Evolutionary conservation across 352 stramenopile species (phyloP).

Genomic region (Pythium aristosporum): DNA sequence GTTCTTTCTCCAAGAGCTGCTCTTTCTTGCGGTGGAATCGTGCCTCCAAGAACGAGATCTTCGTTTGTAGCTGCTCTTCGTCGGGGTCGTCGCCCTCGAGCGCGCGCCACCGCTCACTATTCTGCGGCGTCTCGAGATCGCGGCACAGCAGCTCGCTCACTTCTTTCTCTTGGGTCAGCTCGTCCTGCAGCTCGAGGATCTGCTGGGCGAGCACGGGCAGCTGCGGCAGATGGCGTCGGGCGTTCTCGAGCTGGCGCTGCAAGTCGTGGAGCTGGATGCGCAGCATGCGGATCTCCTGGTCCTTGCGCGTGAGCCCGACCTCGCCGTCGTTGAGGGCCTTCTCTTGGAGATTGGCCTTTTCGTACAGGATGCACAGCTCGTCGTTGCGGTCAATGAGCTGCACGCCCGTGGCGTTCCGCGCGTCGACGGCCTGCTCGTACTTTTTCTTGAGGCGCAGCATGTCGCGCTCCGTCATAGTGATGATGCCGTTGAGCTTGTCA

Average conservation of each 20-base stretch:
- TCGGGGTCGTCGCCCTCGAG: slow-evolving; percentile 90
- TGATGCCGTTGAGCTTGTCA: slow-evolving; percentile 94
- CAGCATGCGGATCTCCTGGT: slow-evolving; percentile 83
- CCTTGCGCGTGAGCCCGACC: slow-evolving; percentile 71
- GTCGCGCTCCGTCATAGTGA: slow-evolving; percentile 89
- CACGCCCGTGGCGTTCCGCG: slow-evolving; percentile 86
- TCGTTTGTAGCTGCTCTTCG: slow-evolving; percentile 83
- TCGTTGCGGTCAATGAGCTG: slow-evolving; percentile 95
- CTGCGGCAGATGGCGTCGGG: slow-evolving; percentile 67
- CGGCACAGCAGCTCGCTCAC: slow-evolving; percentile 88
- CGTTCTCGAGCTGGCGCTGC: slow-evolving; percentile 72
- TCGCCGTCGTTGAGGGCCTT: slow-evolving; percentile 81
- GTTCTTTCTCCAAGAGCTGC: slow-evolving; percentile 92
- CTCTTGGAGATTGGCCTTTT: slow-evolving; percentile 91
- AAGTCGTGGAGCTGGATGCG: slow-evolving; percentile 71
- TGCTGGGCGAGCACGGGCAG: slow-evolving; percentile 79
- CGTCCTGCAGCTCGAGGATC: slow-evolving; percentile 76
- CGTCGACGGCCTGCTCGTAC: slow-evolving; percentile 89
- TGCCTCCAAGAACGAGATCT: slow-evolving; percentile 84
- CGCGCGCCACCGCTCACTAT: slow-evolving; percentile 83
- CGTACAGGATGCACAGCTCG: slow-evolving; percentile 94
- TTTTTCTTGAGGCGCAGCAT: slow-evolving; percentile 92
- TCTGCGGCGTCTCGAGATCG: slow-evolving; percentile 91
- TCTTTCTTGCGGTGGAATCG: slow-evolving; percentile 92
- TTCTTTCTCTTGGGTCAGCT: slow-evolving; percentile 83